Percentiles rank a stretch among this genome's conserved stretches.
These are phyloP conservation scores for Suillus occidentalis DNA, from an alignment of 768 basidiomycete genomes.

Conservation along the genomic window DNA sequence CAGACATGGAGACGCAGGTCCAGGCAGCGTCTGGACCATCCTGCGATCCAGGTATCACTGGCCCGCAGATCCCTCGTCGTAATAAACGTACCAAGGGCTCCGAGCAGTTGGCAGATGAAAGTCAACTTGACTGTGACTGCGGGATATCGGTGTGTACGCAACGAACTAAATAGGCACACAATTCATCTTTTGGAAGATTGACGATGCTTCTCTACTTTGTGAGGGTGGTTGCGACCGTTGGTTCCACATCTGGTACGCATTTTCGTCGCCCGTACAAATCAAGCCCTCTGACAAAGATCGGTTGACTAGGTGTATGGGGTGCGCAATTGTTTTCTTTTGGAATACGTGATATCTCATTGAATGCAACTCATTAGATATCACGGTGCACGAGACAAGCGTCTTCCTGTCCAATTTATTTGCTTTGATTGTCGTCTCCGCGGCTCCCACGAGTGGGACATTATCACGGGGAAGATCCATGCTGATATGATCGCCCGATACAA, in stretches of 20 bases:
- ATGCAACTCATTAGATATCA: constrained; percentile 51
- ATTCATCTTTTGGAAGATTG: constrained; percentile 38
- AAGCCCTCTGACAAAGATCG: neutral
- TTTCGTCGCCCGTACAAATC: neutral
- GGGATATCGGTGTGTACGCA: constrained; percentile 48
- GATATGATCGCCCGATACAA: constrained; percentile 63
- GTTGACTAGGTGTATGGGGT: constrained; percentile 41
- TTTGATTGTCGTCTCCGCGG: constrained; percentile 73
- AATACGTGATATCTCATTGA: neutral
- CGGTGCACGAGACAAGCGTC: constrained; percentile 50
- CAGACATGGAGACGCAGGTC: constrained; percentile 36
- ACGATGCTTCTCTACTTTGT: constrained; percentile 60
- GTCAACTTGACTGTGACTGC: constrained; percentile 67
- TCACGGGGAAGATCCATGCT: constrained; percentile 54
- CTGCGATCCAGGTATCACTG: constrained; percentile 8
- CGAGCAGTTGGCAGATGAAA: constrained; percentile 30
- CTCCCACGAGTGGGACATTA: constrained; percentile 70
- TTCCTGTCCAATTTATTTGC: constrained; percentile 65
- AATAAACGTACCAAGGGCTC: constrained; percentile 13
- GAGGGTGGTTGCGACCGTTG: constrained; percentile 72
- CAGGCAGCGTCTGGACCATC: constrained; percentile 14
- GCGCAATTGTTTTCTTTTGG: neutral
- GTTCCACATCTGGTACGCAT: constrained; percentile 73
- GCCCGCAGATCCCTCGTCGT: neutral
- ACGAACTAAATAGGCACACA: neutral